Percentiles rank a stretch among this genome's conserved stretches.
These are phyloP conservation scores for Pichia sp. DNA, from an alignment of 1,139 yeast genomes.

Conservation along the genomic window DNA sequence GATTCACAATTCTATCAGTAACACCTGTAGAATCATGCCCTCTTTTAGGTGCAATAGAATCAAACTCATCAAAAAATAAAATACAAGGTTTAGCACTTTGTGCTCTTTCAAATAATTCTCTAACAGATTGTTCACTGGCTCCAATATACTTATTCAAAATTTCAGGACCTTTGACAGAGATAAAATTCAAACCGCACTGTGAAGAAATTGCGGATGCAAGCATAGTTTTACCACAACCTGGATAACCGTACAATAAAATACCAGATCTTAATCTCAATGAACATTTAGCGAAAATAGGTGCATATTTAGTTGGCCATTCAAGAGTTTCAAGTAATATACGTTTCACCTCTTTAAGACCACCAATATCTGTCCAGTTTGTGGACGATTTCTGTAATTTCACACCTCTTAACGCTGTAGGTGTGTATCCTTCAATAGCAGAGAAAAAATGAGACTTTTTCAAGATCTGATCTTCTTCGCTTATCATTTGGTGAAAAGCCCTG, in stretches of 20 bases:
- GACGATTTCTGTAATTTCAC: slow-evolving; percentile 76
- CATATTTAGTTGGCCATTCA: slow-evolving; percentile 96
- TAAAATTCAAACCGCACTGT: slow-evolving; percentile 89
- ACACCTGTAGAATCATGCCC: slow-evolving; percentile 98
- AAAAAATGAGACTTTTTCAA: slow-evolving; percentile 35
- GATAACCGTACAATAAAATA: slow-evolving; percentile 83
- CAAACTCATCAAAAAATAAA: slow-evolving; percentile 91
- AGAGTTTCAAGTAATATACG: slow-evolving; percentile 71
- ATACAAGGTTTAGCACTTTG: slow-evolving; percentile 93
- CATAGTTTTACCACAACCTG: slow-evolving; percentile 95
- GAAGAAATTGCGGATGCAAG: slow-evolving; percentile 92
- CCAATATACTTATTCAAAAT: slow-evolving; percentile 94
- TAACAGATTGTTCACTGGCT: slow-evolving; percentile 90
- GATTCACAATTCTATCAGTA: slow-evolving; percentile 95
- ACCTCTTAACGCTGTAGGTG: slow-evolving; percentile 80
- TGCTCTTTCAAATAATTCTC: slow-evolving; percentile 91
- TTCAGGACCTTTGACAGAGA: slow-evolving; percentile 94
- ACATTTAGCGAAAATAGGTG: slow-evolving; percentile 84
- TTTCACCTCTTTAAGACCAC: slow-evolving; percentile 78
- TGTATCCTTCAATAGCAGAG: slow-evolving; percentile 56
- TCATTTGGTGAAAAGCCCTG: slow-evolving; percentile 61
- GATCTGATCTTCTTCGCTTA: slow-evolving; percentile 31
- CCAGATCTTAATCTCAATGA: slow-evolving; percentile 88
- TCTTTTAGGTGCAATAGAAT: slow-evolving; percentile 94
- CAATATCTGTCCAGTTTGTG: slow-evolving; percentile 80